Evolutionary conservation across 768 basidiomycete species (phyloP).

Genomic region (Tremella yokohamensis): DNA sequence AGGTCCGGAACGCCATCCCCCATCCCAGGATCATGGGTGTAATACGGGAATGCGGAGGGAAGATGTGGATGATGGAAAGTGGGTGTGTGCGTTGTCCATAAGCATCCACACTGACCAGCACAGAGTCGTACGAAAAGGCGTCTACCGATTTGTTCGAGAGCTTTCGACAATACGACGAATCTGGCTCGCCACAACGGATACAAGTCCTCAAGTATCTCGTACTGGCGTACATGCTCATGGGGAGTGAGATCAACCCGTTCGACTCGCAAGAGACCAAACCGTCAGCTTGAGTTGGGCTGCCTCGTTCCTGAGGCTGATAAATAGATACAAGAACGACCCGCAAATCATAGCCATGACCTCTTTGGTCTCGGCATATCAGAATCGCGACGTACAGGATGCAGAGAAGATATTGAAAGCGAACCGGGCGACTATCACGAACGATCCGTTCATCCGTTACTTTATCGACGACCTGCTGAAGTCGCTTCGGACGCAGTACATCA

Average conservation of each 20-base stretch:
- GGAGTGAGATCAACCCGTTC: conserved; percentile 97
- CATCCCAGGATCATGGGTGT: conserved; percentile 98
- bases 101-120: background rate
- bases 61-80: conserved; percentile 99
- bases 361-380: conserved; percentile 92
- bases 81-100: conserved; percentile 41
- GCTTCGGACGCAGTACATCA: conserved; percentile 90
- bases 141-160: conserved; percentile 99
- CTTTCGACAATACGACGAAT: conserved; percentile 97
- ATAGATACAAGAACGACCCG: conserved; percentile 87
- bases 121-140: conserved; percentile 93
- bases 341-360: conserved; percentile 98
- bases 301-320: conserved; percentile 11
- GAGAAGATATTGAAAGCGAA: conserved; percentile 95
- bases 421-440: conserved; percentile 91
- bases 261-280: conserved; percentile 99
- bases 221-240: conserved; percentile 94
- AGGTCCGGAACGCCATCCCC: conserved; percentile 91
- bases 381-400: conserved; percentile 92
- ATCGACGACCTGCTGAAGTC: conserved; percentile 94
- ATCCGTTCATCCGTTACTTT: conserved; percentile 87
- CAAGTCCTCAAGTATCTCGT: conserved; percentile 98
- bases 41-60: conserved; percentile 97
- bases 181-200: conserved; percentile 90
- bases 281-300: conserved; percentile 51